These are phyloP conservation scores for Cordyceps farinosa DNA, from an alignment of 2,329 filamentous ascomycete genomes.

Conservation along the genomic window DNA sequence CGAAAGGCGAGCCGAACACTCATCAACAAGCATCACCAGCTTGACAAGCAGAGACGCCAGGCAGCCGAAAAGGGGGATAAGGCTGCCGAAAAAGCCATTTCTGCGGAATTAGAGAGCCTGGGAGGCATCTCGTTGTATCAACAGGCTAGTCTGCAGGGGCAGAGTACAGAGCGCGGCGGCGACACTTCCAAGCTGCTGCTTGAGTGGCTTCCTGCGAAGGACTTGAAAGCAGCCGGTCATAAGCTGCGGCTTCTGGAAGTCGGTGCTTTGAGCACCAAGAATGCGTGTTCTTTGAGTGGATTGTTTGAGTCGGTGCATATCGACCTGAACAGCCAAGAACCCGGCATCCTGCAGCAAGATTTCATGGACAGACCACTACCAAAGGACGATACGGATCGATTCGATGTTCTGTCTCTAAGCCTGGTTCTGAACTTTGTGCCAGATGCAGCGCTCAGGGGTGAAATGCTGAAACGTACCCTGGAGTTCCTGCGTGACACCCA, in stretches of 20 bases:
- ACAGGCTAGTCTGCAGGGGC: slow-evolving; percentile 64
- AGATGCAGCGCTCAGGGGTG: slow-evolving; percentile 67
- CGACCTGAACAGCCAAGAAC: slow-evolving; percentile 82
- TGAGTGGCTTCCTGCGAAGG: slow-evolving; percentile 51
- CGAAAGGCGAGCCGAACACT: slow-evolving; percentile 61
- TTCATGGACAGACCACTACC: slow-evolving; percentile 89
- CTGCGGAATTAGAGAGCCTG: slow-evolving; percentile 52
- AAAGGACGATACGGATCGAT: slow-evolving; percentile 55
- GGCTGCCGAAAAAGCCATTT: slow-evolving; percentile 42
- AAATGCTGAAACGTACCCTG: slow-evolving; percentile 77
- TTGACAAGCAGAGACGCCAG: slow-evolving; percentile 59
- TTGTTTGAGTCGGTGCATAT: slow-evolving; percentile 76
- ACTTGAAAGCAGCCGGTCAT: slow-evolving; percentile 25
- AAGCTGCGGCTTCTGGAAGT: slow-evolving; percentile 75
- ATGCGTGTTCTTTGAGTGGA: slow-evolving; percentile 73
- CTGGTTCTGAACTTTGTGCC: slow-evolving; percentile 94
- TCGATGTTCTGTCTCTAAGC: slow-evolving; percentile 88
- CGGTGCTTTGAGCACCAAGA: slow-evolving; percentile 78
- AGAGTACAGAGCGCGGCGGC: slow-evolving; percentile 61
- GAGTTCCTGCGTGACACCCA: slow-evolving; percentile 56
- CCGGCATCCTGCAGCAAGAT: slow-evolving; percentile 81
- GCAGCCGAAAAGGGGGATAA: slow-evolving; percentile 52
- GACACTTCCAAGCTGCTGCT: slow-evolving; percentile 63
- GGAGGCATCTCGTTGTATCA: slow-evolving; percentile 64
- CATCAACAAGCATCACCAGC: slow-evolving; percentile 63